Conservation (phyloP, 2,329 filamentous ascomycete species). For the Botrytis medusae region DNA sequence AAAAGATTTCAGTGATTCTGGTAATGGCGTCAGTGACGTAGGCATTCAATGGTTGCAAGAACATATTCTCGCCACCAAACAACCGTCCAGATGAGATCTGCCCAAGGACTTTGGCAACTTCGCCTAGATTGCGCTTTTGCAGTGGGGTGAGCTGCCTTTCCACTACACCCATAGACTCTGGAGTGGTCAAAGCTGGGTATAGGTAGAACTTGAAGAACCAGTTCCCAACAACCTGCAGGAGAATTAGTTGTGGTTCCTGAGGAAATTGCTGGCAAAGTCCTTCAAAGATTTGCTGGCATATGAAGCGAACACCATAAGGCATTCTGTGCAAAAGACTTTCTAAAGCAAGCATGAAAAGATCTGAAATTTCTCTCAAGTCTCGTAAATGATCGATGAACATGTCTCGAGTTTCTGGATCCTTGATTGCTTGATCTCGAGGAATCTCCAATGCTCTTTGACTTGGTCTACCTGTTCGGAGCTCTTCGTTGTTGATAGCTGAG, state of each 20-base stretch:
- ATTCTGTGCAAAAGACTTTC: slow-evolving; percentile 84
- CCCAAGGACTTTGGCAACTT: slow-evolving; percentile 87
- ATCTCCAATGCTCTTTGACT: slow-evolving; percentile 82
- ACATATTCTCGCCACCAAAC: slow-evolving; percentile 93
- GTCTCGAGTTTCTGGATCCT: slow-evolving; percentile 86
- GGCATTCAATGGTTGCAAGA: slow-evolving; percentile 89
- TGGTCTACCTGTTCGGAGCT: slow-evolving; percentile 83
- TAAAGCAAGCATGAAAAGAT: slow-evolving; percentile 79
- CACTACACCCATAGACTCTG: slow-evolving; percentile 89
- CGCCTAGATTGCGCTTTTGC: slow-evolving; percentile 87
- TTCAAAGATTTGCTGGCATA: slow-evolving; percentile 84
- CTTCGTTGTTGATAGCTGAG: slow-evolving; percentile 94
- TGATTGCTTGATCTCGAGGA: slow-evolving; percentile 89
- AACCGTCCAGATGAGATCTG: slow-evolving; percentile 86
- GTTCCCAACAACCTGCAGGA: slow-evolving; percentile 81
- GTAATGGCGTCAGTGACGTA: slow-evolving; percentile 86
- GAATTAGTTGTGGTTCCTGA: slow-evolving; percentile 70
- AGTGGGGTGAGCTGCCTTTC: slow-evolving; percentile 86
- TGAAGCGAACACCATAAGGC: slow-evolving; percentile 88
- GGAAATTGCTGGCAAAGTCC: slow-evolving; percentile 75
- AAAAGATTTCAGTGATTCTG: slow-evolving; percentile 72
- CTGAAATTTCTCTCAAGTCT: slow-evolving; percentile 89
- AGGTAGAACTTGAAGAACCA: slow-evolving; percentile 97
- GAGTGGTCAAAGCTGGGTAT: slow-evolving; percentile 82
- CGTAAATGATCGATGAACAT: slow-evolving; percentile 94